Percentiles rank a stretch among this genome's conserved stretches.
Conservation (phyloP, 225 moss, liverwort and hornwort species). For the Straminergon stramineum region DNA sequence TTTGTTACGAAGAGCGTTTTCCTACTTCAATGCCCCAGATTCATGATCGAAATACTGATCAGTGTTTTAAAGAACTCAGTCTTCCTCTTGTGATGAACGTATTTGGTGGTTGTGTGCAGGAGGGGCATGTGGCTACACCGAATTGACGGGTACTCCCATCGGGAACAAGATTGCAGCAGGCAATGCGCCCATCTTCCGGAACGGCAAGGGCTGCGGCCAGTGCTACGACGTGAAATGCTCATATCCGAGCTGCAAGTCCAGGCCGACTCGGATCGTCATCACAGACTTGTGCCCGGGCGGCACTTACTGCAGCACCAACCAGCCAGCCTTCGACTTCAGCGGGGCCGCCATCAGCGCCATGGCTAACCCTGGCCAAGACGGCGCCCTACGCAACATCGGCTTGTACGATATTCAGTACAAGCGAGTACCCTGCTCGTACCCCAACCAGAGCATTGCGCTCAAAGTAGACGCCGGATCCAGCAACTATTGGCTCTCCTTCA, state of each 20-base stretch:
- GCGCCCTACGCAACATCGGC: neutral
- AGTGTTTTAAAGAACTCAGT: no score
- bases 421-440: neutral
- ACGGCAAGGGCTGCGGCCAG: slow-evolving; percentile 4
- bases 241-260: neutral
- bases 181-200: neutral
- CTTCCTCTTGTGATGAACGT: neutral
- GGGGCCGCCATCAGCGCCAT: neutral
- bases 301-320: neutral
- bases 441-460: neutral
- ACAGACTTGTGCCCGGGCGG: neutral
- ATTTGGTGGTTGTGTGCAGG: neutral
- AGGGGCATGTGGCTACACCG: slow-evolving; percentile 14
- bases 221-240: slow-evolving; percentile 15
- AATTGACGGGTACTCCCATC: slow-evolving; percentile 2
- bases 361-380: neutral
- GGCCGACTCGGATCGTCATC: neutral
- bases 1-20: neutral
- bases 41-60: neutral
- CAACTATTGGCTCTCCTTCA: neutral
- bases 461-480: neutral
- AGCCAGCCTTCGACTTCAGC: neutral
- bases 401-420: neutral
- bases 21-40: neutral
- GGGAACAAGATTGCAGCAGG: neutral